Evolutionary conservation across 2,329 filamentous ascomycete species (phyloP).

Genomic region (Xylariaceae sp.): DNA sequence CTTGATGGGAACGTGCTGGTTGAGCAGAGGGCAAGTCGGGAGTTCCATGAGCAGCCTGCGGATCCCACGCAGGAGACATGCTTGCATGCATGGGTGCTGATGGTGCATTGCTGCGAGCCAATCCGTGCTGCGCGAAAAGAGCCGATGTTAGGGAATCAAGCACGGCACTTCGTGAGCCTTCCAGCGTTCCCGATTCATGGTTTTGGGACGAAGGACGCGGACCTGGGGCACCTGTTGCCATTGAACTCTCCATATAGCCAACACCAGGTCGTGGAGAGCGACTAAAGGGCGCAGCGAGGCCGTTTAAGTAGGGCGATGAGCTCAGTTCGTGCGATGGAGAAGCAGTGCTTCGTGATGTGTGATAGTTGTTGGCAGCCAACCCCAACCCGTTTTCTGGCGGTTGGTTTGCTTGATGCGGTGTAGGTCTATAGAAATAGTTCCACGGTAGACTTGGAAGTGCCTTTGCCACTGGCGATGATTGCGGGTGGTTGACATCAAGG

Average conservation of each 20-base stretch:
- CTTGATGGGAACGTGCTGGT: background rate
- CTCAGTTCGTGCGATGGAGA: conserved; percentile 20
- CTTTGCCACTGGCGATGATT: conserved; percentile 35
- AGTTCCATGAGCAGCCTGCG: conserved; percentile 5
- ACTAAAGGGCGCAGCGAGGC: conserved; percentile 14
- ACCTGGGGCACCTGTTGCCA: conserved; percentile 3
- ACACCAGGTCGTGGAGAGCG: conserved; percentile 4
- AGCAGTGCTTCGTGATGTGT: conserved; percentile 25
- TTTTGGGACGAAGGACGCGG: conserved; percentile 12
- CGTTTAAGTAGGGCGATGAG: conserved; percentile 24
- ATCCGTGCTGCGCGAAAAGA: conserved; percentile 27
- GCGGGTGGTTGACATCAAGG: conserved; percentile 33
- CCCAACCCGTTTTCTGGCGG: conserved; percentile 21
- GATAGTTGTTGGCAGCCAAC: conserved; percentile 6
- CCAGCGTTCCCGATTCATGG: conserved; percentile 7
- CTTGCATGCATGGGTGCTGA: conserved; percentile 7
- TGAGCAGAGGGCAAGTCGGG: conserved; percentile 2
- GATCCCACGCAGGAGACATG: conserved; percentile 13
- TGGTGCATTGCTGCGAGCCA: conserved; percentile 11
- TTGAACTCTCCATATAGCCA: conserved; percentile 3
- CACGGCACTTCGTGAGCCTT: conserved; percentile 25
- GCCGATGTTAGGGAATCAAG: conserved; percentile 27
- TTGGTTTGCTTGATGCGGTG: conserved; percentile 22
- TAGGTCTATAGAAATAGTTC: conserved; percentile 44
- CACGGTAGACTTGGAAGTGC: conserved; percentile 48